Conservation (phyloP, 2,329 filamentous ascomycete species). For the Alternaria ethzedia region DNA sequence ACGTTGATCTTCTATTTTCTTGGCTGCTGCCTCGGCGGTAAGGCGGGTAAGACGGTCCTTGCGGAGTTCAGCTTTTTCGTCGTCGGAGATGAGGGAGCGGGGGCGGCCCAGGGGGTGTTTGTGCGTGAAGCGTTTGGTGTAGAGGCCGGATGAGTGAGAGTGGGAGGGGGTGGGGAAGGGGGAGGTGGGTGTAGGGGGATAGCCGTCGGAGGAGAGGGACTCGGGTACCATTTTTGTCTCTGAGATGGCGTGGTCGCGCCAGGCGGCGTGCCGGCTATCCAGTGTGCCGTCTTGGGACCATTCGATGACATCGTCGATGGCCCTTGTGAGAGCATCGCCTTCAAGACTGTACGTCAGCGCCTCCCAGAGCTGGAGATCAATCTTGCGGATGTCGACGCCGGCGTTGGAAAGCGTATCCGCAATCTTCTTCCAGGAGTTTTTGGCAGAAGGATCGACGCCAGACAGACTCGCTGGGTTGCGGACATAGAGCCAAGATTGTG, state of each 20-base stretch:
- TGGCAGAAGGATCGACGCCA: not conserved
- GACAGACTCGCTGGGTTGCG: not conserved
- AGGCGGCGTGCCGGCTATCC: not conserved
- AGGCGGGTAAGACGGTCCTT: rapidly evolving
- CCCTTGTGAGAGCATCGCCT: not conserved
- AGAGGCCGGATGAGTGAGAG: not conserved
- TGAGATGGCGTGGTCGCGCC: not conserved
- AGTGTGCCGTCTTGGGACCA: not conserved
- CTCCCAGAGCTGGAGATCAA: not conserved
- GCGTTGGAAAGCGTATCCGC: not conserved
- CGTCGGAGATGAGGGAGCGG: not conserved
- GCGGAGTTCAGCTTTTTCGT: not conserved
- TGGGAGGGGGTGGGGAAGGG: too few relatives aligned
- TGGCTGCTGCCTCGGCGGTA: not conserved
- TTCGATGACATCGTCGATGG: not conserved
- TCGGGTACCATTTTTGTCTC: not conserved
- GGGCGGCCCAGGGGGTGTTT: not conserved
- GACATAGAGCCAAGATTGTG: not conserved
- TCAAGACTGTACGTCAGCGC: not conserved
- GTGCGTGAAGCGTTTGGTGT: constrained; percentile 6
- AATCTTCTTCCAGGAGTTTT: not conserved
- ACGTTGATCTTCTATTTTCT: rapidly evolving
- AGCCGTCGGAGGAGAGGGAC: not conserved
- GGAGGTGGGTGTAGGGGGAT: not conserved
- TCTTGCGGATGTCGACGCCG: not conserved